Evolutionary conservation across 371 early-diverging fungal species (phyloP).

Genomic region (Mucor sp.): DNA sequence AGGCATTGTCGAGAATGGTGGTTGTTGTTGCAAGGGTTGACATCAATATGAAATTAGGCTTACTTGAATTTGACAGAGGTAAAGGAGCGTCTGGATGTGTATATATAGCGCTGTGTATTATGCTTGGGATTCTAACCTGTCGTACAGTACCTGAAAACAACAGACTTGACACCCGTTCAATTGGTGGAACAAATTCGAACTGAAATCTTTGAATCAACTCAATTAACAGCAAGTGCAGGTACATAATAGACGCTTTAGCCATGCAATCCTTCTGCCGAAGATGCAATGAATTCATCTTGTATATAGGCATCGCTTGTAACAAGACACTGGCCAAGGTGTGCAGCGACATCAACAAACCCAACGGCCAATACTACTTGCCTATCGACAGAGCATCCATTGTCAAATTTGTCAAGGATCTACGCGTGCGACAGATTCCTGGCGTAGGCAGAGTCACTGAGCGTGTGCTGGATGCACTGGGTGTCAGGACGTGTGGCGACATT

Average conservation of each 20-base stretch:
- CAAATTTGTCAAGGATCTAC: constrained; percentile 30
- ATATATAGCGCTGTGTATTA: neutral
- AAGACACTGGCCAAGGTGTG: constrained; percentile 61
- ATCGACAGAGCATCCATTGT: constrained; percentile 32
- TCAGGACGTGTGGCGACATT: constrained; percentile 42
- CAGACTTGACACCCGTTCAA: constrained; percentile 48
- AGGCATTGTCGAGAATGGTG: too few relatives aligned
- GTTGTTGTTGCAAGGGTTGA: neutral
- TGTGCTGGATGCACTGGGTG: constrained; percentile 39
- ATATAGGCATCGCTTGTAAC: constrained; percentile 61
- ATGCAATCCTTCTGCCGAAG: neutral
- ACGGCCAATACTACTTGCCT: constrained; percentile 57
- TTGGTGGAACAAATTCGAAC: constrained; percentile 57
- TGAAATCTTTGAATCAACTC: constrained; percentile 56
- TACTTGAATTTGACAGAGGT: constrained; percentile 64
- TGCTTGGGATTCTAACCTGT: neutral
- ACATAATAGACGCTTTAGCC: neutral
- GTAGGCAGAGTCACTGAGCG: constrained; percentile 54
- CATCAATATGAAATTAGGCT: constrained; percentile 30
- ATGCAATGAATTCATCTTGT: neutral
- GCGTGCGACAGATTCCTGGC: constrained; percentile 45
- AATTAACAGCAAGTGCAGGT: constrained; percentile 67
- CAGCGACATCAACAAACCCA: constrained; percentile 69
- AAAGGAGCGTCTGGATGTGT: neutral
- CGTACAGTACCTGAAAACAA: constrained; percentile 34